phyloP scores from a whole-genome alignment of 2,329 filamentous ascomycete genomes.

The Eurotiales sp. region DNA sequence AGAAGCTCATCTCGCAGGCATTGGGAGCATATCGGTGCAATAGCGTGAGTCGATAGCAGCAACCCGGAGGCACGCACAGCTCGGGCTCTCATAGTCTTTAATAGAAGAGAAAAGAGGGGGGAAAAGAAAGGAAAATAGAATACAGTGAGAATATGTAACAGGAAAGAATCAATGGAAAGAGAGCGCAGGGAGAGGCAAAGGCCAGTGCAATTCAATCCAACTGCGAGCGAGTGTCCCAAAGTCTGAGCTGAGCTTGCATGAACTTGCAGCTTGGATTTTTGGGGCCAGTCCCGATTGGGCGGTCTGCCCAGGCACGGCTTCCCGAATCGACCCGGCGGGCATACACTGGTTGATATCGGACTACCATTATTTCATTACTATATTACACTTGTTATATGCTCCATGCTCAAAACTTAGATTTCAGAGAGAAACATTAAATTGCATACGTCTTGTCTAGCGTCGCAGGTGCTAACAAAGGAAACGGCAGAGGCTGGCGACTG shows the following conservation, averaged over 20 bases:
- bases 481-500: slow-evolving; percentile 3
- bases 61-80: slow-evolving; percentile 34
- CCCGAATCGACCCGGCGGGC: slow-evolving; percentile 9
- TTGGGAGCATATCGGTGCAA: slow-evolving; percentile 37
- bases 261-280: too few species aligned
- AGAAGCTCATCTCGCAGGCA: slow-evolving; percentile 36
- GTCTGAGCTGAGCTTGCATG: too few species aligned
- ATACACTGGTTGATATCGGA: too few species aligned
- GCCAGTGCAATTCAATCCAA: too few species aligned
- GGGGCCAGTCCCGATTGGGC: not conserved
- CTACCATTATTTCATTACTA: too few species aligned
- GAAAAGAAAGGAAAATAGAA: not conserved
- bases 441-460: slow-evolving; percentile 13
- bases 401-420: too few species aligned
- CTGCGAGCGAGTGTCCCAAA: too few species aligned
- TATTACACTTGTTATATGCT: too few species aligned
- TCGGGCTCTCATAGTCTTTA: slow-evolving; percentile 37
- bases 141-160: not conserved
- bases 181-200: too few species aligned
- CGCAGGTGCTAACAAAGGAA: slow-evolving; percentile 7
- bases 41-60: slow-evolving; percentile 27
- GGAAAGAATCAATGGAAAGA: not conserved
- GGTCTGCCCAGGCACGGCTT: not conserved
- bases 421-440: not conserved
- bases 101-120: not conserved